These are phyloP conservation scores for Trypanosoma congolense DNA, from an alignment of 208 protist genomes.

Conservation along the genomic window DNA sequence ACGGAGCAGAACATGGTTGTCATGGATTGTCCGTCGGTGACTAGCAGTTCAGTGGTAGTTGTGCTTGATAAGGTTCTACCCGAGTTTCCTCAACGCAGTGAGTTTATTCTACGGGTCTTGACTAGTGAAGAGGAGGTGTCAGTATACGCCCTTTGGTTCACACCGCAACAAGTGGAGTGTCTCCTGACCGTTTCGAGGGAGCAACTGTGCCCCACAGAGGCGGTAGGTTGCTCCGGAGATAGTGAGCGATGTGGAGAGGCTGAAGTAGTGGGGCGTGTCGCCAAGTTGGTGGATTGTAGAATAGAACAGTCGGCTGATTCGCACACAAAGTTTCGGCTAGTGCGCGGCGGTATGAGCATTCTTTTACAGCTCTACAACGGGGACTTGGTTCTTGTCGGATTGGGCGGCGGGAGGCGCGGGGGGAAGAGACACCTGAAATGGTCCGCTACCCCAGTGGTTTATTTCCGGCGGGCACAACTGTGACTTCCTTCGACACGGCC, in stretches of 20 bases:
- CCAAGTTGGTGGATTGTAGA: constrained; percentile 59
- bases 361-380: constrained; percentile 64
- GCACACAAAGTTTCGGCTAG: constrained; percentile 26
- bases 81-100: constrained; percentile 40
- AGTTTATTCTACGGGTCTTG: constrained; percentile 69
- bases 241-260: not conserved
- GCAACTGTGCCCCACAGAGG: constrained; percentile 6
- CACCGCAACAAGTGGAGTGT: constrained; percentile 3
- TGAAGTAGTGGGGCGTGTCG: constrained; percentile 38
- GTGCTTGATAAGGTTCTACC: constrained; percentile 65
- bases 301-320: constrained; percentile 35
- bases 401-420: constrained; percentile 38
- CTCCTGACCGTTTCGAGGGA: constrained; percentile 11
- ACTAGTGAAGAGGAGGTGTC: constrained; percentile 25
- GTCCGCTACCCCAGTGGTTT: constrained; percentile 48
- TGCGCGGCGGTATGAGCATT: constrained; percentile 63
- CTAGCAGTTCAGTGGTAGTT: constrained; percentile 29
- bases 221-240: not conserved
- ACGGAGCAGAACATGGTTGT: constrained; percentile 48
- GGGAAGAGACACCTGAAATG: constrained; percentile 40
- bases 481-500: constrained; percentile 54
- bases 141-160: constrained; percentile 10
- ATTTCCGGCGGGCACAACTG: constrained; percentile 54
- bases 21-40: constrained; percentile 12
- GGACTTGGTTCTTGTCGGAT: constrained; percentile 57